Evolutionary conservation across 108 stramenopile species (phyloP).

Genomic region (Skeletonema menzelii): DNA sequence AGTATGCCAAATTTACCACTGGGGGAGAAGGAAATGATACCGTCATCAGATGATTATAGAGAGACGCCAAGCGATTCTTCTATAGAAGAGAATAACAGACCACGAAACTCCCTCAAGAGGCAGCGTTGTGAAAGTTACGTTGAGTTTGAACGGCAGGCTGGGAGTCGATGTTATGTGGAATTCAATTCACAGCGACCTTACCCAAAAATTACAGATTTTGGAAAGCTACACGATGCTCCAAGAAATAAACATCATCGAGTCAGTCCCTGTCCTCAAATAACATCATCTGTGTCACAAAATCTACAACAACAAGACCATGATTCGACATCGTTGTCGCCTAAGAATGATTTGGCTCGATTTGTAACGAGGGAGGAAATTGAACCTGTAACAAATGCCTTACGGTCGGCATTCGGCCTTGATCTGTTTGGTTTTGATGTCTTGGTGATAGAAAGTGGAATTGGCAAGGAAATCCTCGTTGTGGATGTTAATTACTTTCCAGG

Average conservation of each 20-base stretch:
- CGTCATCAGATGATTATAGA: background rate
- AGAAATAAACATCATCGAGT: slow-evolving; percentile 12
- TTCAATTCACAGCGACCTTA: slow-evolving; percentile 90
- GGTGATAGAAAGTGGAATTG: slow-evolving; percentile 31
- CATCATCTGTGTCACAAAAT: background rate
- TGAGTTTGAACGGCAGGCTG: slow-evolving; percentile 45
- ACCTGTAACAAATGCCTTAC: slow-evolving; percentile 69
- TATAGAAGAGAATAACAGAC: background rate
- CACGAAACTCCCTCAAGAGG: background rate
- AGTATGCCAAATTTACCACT: slow-evolving; percentile 79
- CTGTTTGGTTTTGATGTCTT: slow-evolving; percentile 90
- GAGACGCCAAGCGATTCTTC: background rate
- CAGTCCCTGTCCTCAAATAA: background rate
- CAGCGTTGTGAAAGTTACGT: slow-evolving; percentile 29
- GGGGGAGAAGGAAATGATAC: slow-evolving; percentile 19
- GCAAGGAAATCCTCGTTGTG: slow-evolving; percentile 58
- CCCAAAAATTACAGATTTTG: slow-evolving; percentile 80
- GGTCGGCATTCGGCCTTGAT: slow-evolving; percentile 76
- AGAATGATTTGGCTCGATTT: slow-evolving; percentile 18
- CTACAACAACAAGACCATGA: background rate
- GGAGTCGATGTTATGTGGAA: slow-evolving; percentile 55
- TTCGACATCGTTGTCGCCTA: background rate
- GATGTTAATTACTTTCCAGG: slow-evolving; percentile 92
- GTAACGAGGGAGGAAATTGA: slow-evolving; percentile 70
- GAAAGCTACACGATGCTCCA: slow-evolving; percentile 16